Percentiles rank a stretch among this genome's conserved stretches.
These are phyloP conservation scores for Kingdonia uniflora DNA, from an alignment of 164 flowering plant species.

Conservation along the genomic window DNA sequence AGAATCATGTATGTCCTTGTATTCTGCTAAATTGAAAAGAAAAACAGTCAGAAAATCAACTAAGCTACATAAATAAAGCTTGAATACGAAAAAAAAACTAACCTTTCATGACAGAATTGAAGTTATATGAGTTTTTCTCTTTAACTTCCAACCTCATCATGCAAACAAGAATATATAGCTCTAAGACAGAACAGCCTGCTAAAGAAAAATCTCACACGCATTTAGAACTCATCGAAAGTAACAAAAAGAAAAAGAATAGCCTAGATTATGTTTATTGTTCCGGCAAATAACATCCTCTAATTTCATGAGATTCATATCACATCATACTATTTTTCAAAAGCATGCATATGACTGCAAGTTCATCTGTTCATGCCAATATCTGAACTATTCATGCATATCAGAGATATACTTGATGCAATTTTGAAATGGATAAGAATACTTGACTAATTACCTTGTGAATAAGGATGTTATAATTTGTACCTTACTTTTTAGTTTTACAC, in stretches of 20 bases:
- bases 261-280: too few species aligned
- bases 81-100: not conserved
- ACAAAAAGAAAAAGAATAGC: not conserved
- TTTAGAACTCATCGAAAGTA: not conserved
- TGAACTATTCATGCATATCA: too few species aligned
- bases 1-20: slow-evolving; percentile 62
- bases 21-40: slow-evolving; percentile 44
- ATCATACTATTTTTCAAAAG: too few species aligned
- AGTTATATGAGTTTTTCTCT: slow-evolving; percentile 77
- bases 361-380: too few species aligned
- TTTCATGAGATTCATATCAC: not conserved
- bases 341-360: too few species aligned
- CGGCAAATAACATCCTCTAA: not conserved
- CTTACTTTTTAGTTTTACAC: too few species aligned
- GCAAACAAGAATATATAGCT: slow-evolving; percentile 83
- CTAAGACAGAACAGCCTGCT: slow-evolving; percentile 85
- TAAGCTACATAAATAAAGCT: not conserved
- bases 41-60: not conserved
- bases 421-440: too few species aligned
- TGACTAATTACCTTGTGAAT: too few species aligned
- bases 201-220: slow-evolving; percentile 6
- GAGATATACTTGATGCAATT: too few species aligned
- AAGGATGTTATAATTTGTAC: too few species aligned
- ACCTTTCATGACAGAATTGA: slow-evolving; percentile 92
- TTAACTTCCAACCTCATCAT: slow-evolving; percentile 78